Percentiles rank a stretch among this genome's conserved stretches.
Evolutionary conservation across 1,139 yeast species (phyloP).

Genomic region (Yamadazyma membranifaciens): DNA sequence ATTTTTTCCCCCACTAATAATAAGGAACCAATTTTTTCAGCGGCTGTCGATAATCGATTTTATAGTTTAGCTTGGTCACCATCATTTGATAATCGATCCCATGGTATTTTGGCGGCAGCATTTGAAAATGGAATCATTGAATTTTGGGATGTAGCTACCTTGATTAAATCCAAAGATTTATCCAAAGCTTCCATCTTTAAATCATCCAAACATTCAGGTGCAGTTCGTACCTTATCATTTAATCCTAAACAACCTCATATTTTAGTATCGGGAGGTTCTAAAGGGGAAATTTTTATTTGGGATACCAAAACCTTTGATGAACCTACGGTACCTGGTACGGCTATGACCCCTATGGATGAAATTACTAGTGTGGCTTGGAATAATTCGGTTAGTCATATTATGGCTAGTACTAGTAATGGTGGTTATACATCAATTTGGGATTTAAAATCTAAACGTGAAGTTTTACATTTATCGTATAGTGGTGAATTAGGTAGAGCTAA

Average conservation of each 20-base stretch:
- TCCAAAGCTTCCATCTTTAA: conserved; percentile 44
- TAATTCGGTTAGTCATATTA: conserved; percentile 75
- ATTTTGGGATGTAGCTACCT: conserved; percentile 63
- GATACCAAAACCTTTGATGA: conserved; percentile 64
- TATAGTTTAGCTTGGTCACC: conserved; percentile 86
- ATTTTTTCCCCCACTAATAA: conserved; percentile 47
- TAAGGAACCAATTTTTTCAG: conserved; percentile 46
- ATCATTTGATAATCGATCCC: conserved; percentile 51
- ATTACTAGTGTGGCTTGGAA: conserved; percentile 89
- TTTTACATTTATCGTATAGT: conserved; percentile 71
- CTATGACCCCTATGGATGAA: conserved; percentile 81
- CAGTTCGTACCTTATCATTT: conserved; percentile 74
- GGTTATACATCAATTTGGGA: conserved; percentile 96
- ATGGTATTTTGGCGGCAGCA: conserved; percentile 81
- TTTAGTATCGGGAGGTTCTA: conserved; percentile 82
- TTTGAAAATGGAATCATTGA: conserved; percentile 79
- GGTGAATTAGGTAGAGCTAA: conserved; percentile 57
- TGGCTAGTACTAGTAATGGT: conserved; percentile 83
- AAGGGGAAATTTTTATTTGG: conserved; percentile 89
- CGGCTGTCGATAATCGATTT: conserved; percentile 61
- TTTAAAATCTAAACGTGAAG: conserved; percentile 82
- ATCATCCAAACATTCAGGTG: conserved; percentile 63
- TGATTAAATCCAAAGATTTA: conserved; percentile 39
- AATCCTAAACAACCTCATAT: conserved; percentile 72
- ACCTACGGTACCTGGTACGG: conserved; percentile 74